phyloP scores from a whole-genome alignment of 176 grass and related monocot genomes.

The Dactylis glomerata region DNA sequence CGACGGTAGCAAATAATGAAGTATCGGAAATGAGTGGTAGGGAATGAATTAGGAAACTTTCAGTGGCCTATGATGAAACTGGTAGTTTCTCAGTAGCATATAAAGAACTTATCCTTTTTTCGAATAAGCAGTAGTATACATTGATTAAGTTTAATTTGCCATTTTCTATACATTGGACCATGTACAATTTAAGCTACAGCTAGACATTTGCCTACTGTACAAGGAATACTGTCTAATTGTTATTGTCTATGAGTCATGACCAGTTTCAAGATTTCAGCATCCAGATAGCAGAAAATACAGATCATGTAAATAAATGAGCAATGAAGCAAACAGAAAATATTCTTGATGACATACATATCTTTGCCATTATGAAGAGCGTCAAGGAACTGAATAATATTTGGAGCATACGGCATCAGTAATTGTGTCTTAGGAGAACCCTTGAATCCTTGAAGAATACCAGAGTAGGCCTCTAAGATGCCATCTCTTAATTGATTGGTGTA shows the following conservation, averaged over 20 bases:
- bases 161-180: not conserved
- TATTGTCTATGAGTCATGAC: not conserved
- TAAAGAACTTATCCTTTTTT: not conserved
- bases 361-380: constrained; percentile 70
- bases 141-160: not conserved
- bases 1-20: not conserved
- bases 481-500: constrained; percentile 83
- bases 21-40: not conserved
- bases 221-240: not conserved
- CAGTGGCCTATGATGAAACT: not conserved
- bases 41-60: constrained; percentile 1
- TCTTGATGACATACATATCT: constrained; percentile 58
- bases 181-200: not conserved
- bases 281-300: not conserved
- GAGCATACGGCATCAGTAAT: constrained; percentile 66
- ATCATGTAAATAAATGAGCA: not conserved
- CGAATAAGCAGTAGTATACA: not conserved
- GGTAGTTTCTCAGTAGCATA: not conserved
- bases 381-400: constrained; percentile 71
- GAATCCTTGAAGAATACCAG: constrained; percentile 92
- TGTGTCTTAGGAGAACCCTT: constrained; percentile 72
- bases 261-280: not conserved
- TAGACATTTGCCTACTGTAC: not conserved
- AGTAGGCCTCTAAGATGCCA: constrained; percentile 88
- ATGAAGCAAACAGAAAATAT: constrained; percentile 8